These are phyloP conservation scores for Eustoma russellianum DNA, from an alignment of 257 asterid genomes.

Conservation along the genomic window DNA sequence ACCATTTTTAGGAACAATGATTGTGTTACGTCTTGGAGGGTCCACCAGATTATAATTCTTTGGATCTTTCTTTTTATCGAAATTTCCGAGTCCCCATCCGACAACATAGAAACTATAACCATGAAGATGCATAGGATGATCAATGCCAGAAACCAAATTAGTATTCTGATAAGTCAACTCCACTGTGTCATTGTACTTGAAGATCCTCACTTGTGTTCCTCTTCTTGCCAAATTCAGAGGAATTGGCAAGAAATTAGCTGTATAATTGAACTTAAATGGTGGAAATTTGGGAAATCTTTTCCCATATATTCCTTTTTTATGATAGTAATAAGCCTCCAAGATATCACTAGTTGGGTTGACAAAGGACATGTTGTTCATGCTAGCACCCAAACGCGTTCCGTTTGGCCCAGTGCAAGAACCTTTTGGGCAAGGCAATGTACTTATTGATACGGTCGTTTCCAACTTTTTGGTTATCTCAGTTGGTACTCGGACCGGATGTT, in stretches of 20 bases:
- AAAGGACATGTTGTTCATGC: constrained; percentile 59
- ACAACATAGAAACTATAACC: constrained; percentile 16
- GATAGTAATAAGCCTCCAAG: constrained; percentile 49
- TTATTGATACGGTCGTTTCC: too few species aligned
- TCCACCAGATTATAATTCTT: constrained; percentile 16
- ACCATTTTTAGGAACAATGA: constrained; percentile 10
- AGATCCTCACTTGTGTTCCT: too few species aligned
- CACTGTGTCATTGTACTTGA: not conserved
- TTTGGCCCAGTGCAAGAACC: not conserved
- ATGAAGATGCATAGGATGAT: constrained; percentile 18
- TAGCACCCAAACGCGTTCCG: constrained; percentile 22
- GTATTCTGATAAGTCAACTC: constrained; percentile 13
- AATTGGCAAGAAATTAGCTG: too few species aligned
- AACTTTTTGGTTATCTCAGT: not conserved
- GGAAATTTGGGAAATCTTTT: not conserved
- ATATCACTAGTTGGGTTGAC: constrained; percentile 26
- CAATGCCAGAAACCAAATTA: constrained; percentile 1
- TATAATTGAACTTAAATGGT: too few species aligned
- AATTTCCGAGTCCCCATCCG: constrained; percentile 14
- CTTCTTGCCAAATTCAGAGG: too few species aligned
- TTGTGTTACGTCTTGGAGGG: constrained; percentile 16
- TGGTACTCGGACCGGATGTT: constrained; percentile 35
- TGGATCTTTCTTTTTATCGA: constrained; percentile 8
- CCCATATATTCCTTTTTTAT: constrained; percentile 28
- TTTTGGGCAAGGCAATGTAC: too few species aligned